phyloP scores from a whole-genome alignment of 768 basidiomycete species.

The Trametes maxima region DNA sequence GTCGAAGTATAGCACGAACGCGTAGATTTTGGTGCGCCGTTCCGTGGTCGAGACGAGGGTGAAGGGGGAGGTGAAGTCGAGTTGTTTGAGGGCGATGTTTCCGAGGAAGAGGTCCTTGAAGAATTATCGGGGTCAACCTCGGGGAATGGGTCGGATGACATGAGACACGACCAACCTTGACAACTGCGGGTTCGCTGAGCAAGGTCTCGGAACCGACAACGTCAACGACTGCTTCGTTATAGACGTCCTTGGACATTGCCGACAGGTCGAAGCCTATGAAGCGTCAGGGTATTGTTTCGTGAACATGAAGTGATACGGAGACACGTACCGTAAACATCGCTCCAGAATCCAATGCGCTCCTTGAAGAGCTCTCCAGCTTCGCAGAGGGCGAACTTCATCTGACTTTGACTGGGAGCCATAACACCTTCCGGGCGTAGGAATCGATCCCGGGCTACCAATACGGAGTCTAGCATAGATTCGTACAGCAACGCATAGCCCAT shows the following conservation, averaged over 20 bases:
- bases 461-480: slow-evolving; percentile 98
- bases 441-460: slow-evolving; percentile 83
- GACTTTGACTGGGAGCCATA: slow-evolving; percentile 89
- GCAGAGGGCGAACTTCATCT: slow-evolving; percentile 82
- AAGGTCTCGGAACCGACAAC: slow-evolving; percentile 68
- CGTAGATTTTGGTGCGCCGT: slow-evolving; percentile 65
- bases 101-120: slow-evolving; percentile 75
- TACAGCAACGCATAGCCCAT: slow-evolving; percentile 94
- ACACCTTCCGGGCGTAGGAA: slow-evolving; percentile 70
- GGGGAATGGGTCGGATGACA: neutral
- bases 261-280: slow-evolving; percentile 82
- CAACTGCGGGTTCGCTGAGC: slow-evolving; percentile 58
- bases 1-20: slow-evolving; percentile 93
- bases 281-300: neutral
- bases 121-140: neutral
- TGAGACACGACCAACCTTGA: slow-evolving; percentile 57
- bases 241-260: slow-evolving; percentile 74
- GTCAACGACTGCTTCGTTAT: slow-evolving; percentile 84
- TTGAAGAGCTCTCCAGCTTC: slow-evolving; percentile 75
- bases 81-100: slow-evolving; percentile 63
- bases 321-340: slow-evolving; percentile 80
- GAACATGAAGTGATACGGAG: neutral
- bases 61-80: slow-evolving; percentile 82
- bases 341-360: slow-evolving; percentile 89
- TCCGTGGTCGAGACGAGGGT: slow-evolving; percentile 64